These are phyloP conservation scores for Peterozyma toletana DNA, from an alignment of 805 yeast species.

Conservation along the genomic window DNA sequence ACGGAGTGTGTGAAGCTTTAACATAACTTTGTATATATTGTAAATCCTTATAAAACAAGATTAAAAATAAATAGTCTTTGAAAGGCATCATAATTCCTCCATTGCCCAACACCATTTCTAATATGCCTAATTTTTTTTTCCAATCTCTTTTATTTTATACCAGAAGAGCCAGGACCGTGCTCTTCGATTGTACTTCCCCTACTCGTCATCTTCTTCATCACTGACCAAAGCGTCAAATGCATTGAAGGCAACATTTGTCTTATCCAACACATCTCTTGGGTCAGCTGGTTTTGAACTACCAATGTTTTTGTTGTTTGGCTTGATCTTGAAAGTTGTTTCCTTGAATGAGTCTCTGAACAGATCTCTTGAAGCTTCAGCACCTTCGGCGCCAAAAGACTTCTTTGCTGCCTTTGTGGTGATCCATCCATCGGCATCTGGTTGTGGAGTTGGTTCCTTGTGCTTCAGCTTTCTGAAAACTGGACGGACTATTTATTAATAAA, in stretches of 20 bases:
- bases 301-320: conserved; percentile 69
- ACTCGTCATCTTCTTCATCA: conserved; percentile 44
- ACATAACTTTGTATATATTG: too few species aligned
- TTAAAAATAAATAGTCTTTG: background rate
- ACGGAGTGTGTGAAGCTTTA: too few species aligned
- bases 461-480: conserved; percentile 55
- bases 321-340: conserved; percentile 46
- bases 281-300: conserved; percentile 70
- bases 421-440: conserved; percentile 80
- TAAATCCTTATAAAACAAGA: too few species aligned
- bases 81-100: conserved; percentile 1
- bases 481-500: conserved; percentile 14
- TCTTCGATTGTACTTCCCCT: conserved; percentile 7
- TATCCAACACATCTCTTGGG: conserved; percentile 62
- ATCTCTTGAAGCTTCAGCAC: conserved; percentile 37
- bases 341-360: conserved; percentile 38
- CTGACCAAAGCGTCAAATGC: conserved; percentile 74
- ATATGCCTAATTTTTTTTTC: too few species aligned
- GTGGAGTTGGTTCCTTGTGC: conserved; percentile 36
- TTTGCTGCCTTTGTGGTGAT: conserved; percentile 46
- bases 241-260: conserved; percentile 61
- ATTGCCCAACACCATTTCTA: background rate
- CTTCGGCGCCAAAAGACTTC: conserved; percentile 40
- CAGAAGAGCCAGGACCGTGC: too few species aligned
- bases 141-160: too few species aligned